Evolutionary conservation across 2,329 filamentous ascomycete genomes (phyloP).

Genomic region (Trichophaea hybrida): DNA sequence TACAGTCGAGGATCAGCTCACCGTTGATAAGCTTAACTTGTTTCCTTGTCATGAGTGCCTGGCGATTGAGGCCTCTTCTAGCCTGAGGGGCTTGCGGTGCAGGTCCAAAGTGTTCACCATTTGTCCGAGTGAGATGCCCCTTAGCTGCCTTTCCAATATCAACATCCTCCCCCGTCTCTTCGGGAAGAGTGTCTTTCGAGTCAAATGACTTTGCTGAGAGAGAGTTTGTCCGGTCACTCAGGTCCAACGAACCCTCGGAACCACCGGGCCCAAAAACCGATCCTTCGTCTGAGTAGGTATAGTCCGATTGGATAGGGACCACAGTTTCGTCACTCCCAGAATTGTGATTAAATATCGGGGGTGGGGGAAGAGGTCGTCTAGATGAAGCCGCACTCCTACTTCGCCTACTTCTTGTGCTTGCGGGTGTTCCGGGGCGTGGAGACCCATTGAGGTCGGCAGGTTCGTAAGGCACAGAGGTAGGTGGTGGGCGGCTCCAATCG

Average conservation of each 20-base stretch:
- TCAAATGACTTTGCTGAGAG: not conserved
- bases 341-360: conserved; percentile 48
- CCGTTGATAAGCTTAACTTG: conserved; percentile 95
- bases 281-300: conserved; percentile 16
- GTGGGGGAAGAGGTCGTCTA: conserved; percentile 71
- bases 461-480: conserved; percentile 62
- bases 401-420: conserved; percentile 35
- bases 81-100: conserved; percentile 78
- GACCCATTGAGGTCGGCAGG: conserved; percentile 78
- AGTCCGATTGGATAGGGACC: conserved; percentile 7
- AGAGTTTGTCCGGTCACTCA: not conserved
- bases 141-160: not conserved
- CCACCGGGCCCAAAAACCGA: not conserved
- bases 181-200: not conserved
- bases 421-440: conserved; percentile 78
- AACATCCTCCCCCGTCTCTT: not conserved
- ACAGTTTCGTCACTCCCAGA: conserved; percentile 42
- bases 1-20: conserved; percentile 93
- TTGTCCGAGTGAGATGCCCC: not conserved
- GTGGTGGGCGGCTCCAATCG: conserved; percentile 58
- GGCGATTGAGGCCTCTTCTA: conserved; percentile 62
- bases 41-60: conserved; percentile 78
- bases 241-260: not conserved
- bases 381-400: conserved; percentile 67
- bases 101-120: conserved; percentile 65